Conservation (phyloP, 192 early-diverging fungal species). For the Podila epicladia region DNA sequence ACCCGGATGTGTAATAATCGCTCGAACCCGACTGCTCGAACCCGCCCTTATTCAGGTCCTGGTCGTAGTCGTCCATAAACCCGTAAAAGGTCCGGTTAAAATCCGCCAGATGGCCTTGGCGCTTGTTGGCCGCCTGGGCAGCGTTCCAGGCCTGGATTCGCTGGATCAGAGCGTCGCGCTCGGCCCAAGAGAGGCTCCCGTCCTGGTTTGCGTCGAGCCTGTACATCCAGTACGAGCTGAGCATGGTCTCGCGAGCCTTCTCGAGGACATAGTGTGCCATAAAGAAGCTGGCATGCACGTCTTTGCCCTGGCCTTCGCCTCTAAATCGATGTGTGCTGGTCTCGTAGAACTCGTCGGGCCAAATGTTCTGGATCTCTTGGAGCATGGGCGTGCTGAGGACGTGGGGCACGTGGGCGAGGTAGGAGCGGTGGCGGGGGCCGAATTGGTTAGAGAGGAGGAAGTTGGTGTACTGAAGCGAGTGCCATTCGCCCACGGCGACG, state of each 20-base stretch:
- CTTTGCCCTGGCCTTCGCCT: conserved; percentile 20
- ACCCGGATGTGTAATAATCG: conserved; percentile 13
- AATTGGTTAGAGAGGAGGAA: conserved; percentile 47
- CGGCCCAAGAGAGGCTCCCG: conserved; percentile 29
- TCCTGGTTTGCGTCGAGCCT: conserved; percentile 47
- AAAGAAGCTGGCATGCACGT: conserved; percentile 44
- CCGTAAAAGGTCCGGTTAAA: not conserved
- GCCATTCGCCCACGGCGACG: conserved; percentile 36
- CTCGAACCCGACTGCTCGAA: conserved; percentile 6
- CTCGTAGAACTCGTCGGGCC: conserved; percentile 31
- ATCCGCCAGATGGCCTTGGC: not conserved
- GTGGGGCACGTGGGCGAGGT: conserved; percentile 49
- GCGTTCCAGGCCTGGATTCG: conserved; percentile 7
- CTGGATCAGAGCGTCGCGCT: conserved; percentile 30
- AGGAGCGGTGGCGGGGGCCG: conserved; percentile 31
- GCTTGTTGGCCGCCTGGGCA: not conserved
- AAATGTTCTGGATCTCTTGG: conserved; percentile 39
- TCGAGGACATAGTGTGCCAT: conserved; percentile 53
- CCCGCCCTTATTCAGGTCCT: not conserved
- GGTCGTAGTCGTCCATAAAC: not conserved
- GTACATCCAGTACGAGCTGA: conserved; percentile 47
- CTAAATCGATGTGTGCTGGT: conserved; percentile 54
- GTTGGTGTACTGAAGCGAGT: conserved; percentile 45
- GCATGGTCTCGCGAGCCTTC: conserved; percentile 39
- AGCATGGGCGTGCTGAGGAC: conserved; percentile 37